Evolutionary conservation across 2,329 filamentous ascomycete species (phyloP), one percentile per base, ranked within the genome.

Genomic region (Cladosporium sp.): DNA sequence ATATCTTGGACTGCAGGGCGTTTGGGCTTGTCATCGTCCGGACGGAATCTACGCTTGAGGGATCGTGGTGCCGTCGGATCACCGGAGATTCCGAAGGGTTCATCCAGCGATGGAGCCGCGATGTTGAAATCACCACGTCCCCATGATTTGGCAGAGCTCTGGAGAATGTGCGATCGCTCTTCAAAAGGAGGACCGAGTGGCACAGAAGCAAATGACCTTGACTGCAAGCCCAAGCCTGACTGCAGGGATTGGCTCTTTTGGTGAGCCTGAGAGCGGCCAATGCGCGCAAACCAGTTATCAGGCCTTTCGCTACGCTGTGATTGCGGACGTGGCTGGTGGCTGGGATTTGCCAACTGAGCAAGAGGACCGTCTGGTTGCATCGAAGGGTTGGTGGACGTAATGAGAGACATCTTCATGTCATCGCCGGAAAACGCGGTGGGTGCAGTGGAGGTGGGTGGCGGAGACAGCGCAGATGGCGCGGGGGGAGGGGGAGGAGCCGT

Each of bases 21-120:
- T 32, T 70, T 71, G 16, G 72, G 70, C 54, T 71, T 72, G 30
- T 72, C 61, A 47, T 76, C 70, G 20, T 80, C 75, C 51, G 76
- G 72, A 35, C 76, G 71, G 53, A 80, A 79, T 49, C 80, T 77
- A 51, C 80, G 76, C 62, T 83, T 81, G 58, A 79, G 73, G 2
- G 74, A 72, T 41, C 75, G 76, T 7, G 75, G 71, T 25, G 76
- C 71, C 3, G 78, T 72, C 16, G 70, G 68, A 7, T 74, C 74
- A 7, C 73, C 68, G 50, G 80, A 76, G 52, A 82, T 67, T 53
- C 78, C 76, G 38, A 81, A 72, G 13, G 80, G 79, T 3, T 80
- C 78, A 32, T 70, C 72, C 11, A 77, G 60, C 13, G 63, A 57
- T n/a, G 60, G 58, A 12, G 33, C 55, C 16, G 54, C 52, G 13